These are phyloP conservation scores for Pythium phragmitis DNA, from an alignment of 352 stramenopile genomes.

Conservation along the genomic window DNA sequence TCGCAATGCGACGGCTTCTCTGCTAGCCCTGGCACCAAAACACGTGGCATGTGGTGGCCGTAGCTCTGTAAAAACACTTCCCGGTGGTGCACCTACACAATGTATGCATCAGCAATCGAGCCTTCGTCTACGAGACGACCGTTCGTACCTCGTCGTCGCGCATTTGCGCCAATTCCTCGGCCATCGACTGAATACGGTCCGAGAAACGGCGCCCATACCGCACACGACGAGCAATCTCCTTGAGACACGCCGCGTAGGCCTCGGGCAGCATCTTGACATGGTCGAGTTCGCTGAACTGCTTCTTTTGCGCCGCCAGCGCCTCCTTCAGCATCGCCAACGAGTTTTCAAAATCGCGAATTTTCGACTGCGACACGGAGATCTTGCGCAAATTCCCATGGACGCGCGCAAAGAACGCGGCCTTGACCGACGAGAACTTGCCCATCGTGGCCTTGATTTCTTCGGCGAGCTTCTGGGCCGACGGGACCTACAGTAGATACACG, in stretches of 20 bases:
- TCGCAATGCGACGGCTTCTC: constrained; percentile 89
- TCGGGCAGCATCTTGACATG: constrained; percentile 83
- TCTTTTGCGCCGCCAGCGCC: constrained; percentile 71
- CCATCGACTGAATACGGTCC: constrained; percentile 83
- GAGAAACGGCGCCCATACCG: constrained; percentile 77
- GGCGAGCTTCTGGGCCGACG: constrained; percentile 58
- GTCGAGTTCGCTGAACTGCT: constrained; percentile 84
- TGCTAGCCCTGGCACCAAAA: constrained; percentile 77
- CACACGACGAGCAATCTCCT: constrained; percentile 72
- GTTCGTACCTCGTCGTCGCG: constrained; percentile 69
- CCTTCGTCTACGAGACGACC: too few species aligned
- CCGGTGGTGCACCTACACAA: constrained; percentile 54
- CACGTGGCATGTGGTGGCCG: constrained; percentile 78
- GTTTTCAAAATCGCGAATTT: constrained; percentile 89
- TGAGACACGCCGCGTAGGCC: constrained; percentile 75
- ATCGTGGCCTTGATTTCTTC: constrained; percentile 60
- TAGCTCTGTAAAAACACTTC: constrained; percentile 74
- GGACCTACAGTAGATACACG: constrained; percentile 37
- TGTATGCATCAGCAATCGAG: too few species aligned
- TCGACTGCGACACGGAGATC: constrained; percentile 79
- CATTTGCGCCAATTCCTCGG: constrained; percentile 78
- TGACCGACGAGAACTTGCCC: constrained; percentile 52
- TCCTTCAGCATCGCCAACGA: constrained; percentile 81
- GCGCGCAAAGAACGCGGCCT: constrained; percentile 46
- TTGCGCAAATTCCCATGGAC: constrained; percentile 65